Conservation (phyloP, 192 early-diverging fungal species). For the Coemansia sp. region DNA sequence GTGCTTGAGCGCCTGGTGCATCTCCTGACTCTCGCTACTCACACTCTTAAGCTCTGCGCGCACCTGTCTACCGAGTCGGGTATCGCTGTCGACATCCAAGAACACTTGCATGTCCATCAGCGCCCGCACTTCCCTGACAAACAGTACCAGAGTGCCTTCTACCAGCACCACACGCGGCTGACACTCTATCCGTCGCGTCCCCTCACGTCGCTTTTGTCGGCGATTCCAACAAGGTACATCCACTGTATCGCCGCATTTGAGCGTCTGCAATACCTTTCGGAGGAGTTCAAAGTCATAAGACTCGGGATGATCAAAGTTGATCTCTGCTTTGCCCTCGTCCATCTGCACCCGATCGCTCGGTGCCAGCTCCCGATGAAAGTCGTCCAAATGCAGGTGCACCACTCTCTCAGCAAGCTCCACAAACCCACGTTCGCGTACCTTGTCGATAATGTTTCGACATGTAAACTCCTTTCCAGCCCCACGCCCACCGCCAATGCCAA, state of each 20-base stretch:
- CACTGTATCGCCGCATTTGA: slow-evolving; percentile 54
- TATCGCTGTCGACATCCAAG: slow-evolving; percentile 83
- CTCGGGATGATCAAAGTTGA: slow-evolving; percentile 73
- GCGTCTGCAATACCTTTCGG: slow-evolving; percentile 52
- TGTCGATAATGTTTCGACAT: slow-evolving; percentile 44
- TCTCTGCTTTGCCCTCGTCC: slow-evolving; percentile 44
- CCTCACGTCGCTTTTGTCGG: slow-evolving; percentile 26
- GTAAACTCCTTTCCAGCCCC: slow-evolving; percentile 52
- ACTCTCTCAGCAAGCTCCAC: slow-evolving; percentile 55
- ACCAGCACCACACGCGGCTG: slow-evolving; percentile 70
- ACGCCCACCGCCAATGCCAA: slow-evolving; percentile 56
- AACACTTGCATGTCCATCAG: slow-evolving; percentile 78
- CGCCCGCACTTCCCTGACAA: slow-evolving; percentile 64
- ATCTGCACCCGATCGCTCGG: slow-evolving; percentile 55
- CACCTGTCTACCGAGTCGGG: slow-evolving; percentile 58
- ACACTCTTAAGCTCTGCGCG: slow-evolving; percentile 23
- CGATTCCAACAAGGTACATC: slow-evolving; percentile 68
- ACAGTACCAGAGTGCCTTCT: slow-evolving; percentile 78
- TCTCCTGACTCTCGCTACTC: slow-evolving; percentile 17
- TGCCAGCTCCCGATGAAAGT: slow-evolving; percentile 63
- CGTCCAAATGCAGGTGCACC: slow-evolving; percentile 61
- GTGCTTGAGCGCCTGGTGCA: slow-evolving; percentile 44
- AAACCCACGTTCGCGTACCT: slow-evolving; percentile 46
- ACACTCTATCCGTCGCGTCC: slow-evolving; percentile 26
- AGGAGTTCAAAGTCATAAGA: slow-evolving; percentile 77